These are phyloP conservation scores for Symbiodinium natans DNA, from an alignment of 73 alveolate genomes.

Conservation along the genomic window DNA sequence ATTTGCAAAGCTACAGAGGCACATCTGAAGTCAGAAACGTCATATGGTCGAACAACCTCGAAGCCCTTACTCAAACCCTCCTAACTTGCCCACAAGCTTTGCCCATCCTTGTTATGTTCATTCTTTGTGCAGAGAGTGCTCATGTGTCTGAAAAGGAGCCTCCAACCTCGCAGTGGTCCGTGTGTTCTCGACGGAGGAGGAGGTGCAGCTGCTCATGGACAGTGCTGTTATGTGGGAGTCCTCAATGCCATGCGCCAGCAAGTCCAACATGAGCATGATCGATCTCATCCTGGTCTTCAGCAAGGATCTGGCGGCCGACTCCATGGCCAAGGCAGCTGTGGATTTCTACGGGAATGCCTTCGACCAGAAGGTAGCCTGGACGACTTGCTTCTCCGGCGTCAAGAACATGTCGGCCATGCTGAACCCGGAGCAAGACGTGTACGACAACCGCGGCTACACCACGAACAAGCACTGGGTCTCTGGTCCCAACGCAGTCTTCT, in stretches of 20 bases:
- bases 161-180: background rate
- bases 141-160: background rate
- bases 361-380: background rate
- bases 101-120: background rate
- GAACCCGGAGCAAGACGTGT: background rate
- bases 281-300: background rate
- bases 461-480: background rate
- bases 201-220: background rate
- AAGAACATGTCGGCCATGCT: background rate
- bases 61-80: too few relatives aligned
- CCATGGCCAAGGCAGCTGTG: background rate
- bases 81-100: too few relatives aligned
- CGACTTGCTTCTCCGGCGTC: background rate
- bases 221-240: background rate
- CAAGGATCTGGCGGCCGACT: background rate
- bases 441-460: background rate
- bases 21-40: too few relatives aligned
- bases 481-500: background rate
- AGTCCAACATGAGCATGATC: background rate
- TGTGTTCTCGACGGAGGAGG: background rate
- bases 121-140: background rate
- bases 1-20: too few relatives aligned
- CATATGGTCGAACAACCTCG: too few relatives aligned
- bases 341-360: background rate
- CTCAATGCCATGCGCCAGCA: background rate